These are phyloP conservation scores for Lentinula boryana DNA, from an alignment of 768 basidiomycete species.

Conservation along the genomic window DNA sequence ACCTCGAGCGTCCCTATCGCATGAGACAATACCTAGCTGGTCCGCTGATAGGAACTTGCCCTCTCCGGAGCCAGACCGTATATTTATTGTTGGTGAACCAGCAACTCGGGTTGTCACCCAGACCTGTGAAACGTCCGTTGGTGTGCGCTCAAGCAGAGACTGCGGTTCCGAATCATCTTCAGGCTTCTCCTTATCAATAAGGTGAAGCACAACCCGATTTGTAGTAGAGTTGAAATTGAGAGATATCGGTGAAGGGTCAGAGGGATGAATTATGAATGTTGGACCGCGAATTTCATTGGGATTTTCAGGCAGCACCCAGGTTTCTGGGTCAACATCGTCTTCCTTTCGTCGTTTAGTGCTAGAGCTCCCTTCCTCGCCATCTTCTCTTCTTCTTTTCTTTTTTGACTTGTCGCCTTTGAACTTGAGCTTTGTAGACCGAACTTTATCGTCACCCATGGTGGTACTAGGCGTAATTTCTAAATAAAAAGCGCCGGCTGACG, in stretches of 20 bases:
- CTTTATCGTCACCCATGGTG: constrained; percentile 23
- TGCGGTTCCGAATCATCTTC: constrained; percentile 39
- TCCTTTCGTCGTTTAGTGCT: constrained; percentile 21
- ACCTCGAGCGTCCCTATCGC: constrained; percentile 84
- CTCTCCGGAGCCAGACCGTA: constrained; percentile 82
- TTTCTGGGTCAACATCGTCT: constrained; percentile 64
- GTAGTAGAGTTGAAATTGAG: constrained; percentile 77
- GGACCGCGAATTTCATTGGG: constrained; percentile 77
- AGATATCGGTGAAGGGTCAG: constrained; percentile 70
- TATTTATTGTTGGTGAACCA: constrained; percentile 77
- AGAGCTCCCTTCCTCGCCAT: constrained; percentile 31
- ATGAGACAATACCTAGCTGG: constrained; percentile 75
- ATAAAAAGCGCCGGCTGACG: neutral
- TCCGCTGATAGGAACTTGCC: constrained; percentile 91
- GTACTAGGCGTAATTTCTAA: neutral
- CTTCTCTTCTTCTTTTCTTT: constrained; percentile 75
- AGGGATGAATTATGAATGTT: constrained; percentile 81
- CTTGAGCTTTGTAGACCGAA: constrained; percentile 71
- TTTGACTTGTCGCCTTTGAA: constrained; percentile 86
- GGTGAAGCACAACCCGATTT: constrained; percentile 59
- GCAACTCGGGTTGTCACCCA: constrained; percentile 89
- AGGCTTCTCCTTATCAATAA: constrained; percentile 52
- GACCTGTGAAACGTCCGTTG: constrained; percentile 81
- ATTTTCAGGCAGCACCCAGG: constrained; percentile 74
- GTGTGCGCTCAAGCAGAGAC: constrained; percentile 57